These are phyloP conservation scores for Marchantia polymorpha DNA, from an alignment of 225 moss, liverwort and hornwort species.

Conservation along the genomic window DNA sequence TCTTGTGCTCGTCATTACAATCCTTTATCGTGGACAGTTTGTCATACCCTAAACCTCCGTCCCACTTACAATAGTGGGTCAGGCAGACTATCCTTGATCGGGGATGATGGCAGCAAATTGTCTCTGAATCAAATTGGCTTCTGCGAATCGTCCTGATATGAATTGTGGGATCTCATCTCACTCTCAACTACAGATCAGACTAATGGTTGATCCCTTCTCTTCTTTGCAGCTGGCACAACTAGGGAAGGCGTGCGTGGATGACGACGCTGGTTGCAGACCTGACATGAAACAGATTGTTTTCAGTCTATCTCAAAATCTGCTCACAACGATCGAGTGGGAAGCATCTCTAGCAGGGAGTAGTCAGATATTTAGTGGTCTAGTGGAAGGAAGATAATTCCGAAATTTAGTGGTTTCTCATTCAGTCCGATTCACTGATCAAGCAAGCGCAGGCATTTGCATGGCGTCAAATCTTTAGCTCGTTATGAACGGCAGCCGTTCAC, in stretches of 20 bases:
- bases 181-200: not conserved
- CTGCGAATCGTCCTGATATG: conserved; percentile 8
- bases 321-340: conserved; percentile 15
- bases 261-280: not conserved
- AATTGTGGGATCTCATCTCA: not conserved
- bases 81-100: too few relatives aligned
- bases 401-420: not conserved
- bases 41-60: too few relatives aligned
- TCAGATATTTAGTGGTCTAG: conserved; percentile 18
- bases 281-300: conserved; percentile 22
- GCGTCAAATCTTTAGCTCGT: not conserved
- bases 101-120: not conserved
- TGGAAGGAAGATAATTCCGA: conserved; percentile 9
- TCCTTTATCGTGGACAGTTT: too few relatives aligned
- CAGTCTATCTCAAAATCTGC: conserved; percentile 11
- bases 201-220: not conserved
- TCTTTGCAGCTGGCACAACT: conserved; percentile 4
- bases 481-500: not conserved
- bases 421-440: not conserved
- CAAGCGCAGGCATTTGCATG: not conserved
- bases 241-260: conserved; percentile 11
- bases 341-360: conserved; percentile 19
- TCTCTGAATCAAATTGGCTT: not conserved
- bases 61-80: too few relatives aligned
- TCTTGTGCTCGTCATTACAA: too few relatives aligned